A percentile compares a stretch with the other conserved stretches of the same genome.
Conservation (phyloP, 2,329 filamentous ascomycete genomes). For the Pseudonectria buxi region DNA sequence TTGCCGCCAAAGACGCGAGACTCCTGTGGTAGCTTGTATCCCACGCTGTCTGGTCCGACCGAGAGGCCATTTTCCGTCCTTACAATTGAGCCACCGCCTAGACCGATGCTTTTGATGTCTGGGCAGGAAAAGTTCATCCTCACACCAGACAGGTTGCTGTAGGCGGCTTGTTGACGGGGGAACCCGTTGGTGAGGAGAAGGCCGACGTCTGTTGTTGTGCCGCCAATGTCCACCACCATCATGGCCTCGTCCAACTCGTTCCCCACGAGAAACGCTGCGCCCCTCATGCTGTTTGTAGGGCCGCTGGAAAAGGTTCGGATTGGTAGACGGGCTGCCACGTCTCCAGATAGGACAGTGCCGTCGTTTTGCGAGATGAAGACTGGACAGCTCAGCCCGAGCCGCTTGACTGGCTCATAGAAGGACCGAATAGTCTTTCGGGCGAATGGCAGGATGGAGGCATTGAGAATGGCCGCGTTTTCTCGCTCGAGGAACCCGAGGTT, state of each 20-base stretch:
- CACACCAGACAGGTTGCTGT: slow-evolving; percentile 55
- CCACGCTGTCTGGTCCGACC: slow-evolving; percentile 57
- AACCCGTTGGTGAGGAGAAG: slow-evolving; percentile 55
- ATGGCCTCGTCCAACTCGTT: slow-evolving; percentile 30
- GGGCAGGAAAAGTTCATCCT: slow-evolving; percentile 54
- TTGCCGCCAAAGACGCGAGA: slow-evolving; percentile 51
- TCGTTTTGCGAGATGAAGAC: slow-evolving; percentile 60
- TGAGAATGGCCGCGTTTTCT: slow-evolving; percentile 59
- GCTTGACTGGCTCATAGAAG: slow-evolving; percentile 46
- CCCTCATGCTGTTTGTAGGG: slow-evolving; percentile 57
- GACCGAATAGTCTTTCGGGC: slow-evolving; percentile 49
- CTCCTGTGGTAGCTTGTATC: slow-evolving; percentile 47
- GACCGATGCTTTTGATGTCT: slow-evolving; percentile 52
- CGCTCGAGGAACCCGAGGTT: slow-evolving; percentile 52
- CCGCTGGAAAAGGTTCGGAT: slow-evolving; percentile 58
- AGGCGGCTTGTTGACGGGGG: slow-evolving; percentile 55
- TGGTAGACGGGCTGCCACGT: slow-evolving; percentile 47
- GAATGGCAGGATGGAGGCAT: slow-evolving; percentile 54
- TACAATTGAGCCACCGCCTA: slow-evolving; percentile 53
- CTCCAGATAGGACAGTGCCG: slow-evolving; percentile 50
- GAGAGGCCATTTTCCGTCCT: slow-evolving; percentile 32
- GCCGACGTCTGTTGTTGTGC: slow-evolving; percentile 60
- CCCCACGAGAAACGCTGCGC: slow-evolving; percentile 52
- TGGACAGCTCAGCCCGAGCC: slow-evolving; percentile 44
- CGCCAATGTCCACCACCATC: slow-evolving; percentile 61